Conservation (phyloP, 2,329 filamentous ascomycete species). For the Aspergillus tanneri region DNA sequence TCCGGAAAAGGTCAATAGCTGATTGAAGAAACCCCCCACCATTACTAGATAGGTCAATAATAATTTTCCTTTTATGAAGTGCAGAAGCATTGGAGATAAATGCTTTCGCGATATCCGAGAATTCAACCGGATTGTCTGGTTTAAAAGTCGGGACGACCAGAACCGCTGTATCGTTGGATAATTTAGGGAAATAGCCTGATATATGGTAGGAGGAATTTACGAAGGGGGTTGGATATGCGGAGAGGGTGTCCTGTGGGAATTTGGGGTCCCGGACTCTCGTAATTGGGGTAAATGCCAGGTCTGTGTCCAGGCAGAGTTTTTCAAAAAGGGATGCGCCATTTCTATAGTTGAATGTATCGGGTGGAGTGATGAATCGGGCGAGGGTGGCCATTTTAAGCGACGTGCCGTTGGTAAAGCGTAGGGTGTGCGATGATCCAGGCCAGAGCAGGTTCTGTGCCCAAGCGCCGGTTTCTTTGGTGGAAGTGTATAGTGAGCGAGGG, state of each 20-base stretch:
- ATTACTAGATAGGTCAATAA: slow-evolving; percentile 64
- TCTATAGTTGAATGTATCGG: background rate
- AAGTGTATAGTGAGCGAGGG: background rate
- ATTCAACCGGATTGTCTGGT: slow-evolving; percentile 16
- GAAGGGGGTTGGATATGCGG: background rate
- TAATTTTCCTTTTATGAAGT: slow-evolving; percentile 56
- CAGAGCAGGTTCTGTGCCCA: background rate
- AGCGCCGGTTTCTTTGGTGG: background rate
- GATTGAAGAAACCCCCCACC: slow-evolving; percentile 55
- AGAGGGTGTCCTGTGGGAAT: background rate
- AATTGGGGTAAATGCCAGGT: background rate
- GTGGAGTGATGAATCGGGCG: background rate
- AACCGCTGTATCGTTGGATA: background rate
- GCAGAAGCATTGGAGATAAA: slow-evolving; percentile 28
- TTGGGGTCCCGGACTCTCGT: background rate
- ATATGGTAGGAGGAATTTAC: background rate
- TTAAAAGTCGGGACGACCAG: slow-evolving; percentile 6
- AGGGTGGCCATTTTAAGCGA: background rate
- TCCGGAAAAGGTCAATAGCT: slow-evolving; percentile 53
- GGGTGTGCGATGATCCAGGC: background rate
- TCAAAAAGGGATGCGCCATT: background rate
- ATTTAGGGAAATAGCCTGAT: background rate
- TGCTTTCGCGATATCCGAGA: slow-evolving; percentile 1
- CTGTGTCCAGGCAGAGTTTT: background rate
- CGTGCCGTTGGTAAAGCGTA: background rate